Percentiles rank a stretch among this genome's conserved stretches.
Evolutionary conservation across 2,329 filamentous ascomycete genomes (phyloP).

Genomic region (Parastagonospora avenae): DNA sequence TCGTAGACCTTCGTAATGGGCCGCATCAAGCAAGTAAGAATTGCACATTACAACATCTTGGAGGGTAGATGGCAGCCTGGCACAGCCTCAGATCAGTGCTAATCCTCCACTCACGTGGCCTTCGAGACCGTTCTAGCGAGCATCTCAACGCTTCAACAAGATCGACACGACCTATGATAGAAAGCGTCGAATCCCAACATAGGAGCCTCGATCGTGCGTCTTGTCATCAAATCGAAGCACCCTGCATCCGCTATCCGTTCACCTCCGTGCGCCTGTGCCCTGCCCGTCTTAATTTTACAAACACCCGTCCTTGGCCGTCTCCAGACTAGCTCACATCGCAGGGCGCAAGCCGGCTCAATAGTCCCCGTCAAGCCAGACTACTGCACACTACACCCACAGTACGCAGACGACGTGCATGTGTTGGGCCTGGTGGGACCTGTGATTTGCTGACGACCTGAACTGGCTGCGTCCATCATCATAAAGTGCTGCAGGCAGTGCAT

Average conservation of each 20-base stretch:
- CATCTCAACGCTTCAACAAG: slow-evolving; percentile 16
- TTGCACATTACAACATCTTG: slow-evolving; percentile 14
- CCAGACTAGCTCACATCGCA: slow-evolving; percentile 6
- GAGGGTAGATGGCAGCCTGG: slow-evolving; percentile 7
- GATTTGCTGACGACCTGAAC: slow-evolving; percentile 20
- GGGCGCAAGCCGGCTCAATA: slow-evolving; percentile 15
- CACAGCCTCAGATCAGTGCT: slow-evolving; percentile 12
- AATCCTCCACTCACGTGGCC: slow-evolving; percentile 10
- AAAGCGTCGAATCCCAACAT: slow-evolving; percentile 13
- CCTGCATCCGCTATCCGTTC: slow-evolving; percentile 20
- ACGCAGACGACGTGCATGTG: slow-evolving; percentile 22
- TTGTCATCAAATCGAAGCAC: slow-evolving; percentile 26
- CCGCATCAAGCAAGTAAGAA: slow-evolving; percentile 4
- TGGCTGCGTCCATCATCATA: slow-evolving; percentile 17
- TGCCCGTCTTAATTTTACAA: slow-evolving; percentile 13
- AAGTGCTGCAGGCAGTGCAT: slow-evolving; percentile 14
- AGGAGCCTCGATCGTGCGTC: slow-evolving; percentile 34
- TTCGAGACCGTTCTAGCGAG: slow-evolving; percentile 13
- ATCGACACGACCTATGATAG: slow-evolving; percentile 6
- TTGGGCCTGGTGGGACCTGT: slow-evolving; percentile 21
- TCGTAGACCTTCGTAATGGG: slow-evolving; percentile 7
- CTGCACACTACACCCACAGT: slow-evolving; percentile 28
- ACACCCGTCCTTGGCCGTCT: slow-evolving; percentile 4
- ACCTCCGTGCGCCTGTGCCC: slow-evolving; percentile 11
- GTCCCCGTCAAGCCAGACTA: slow-evolving; percentile 22